Percentiles rank a stretch among this genome's conserved stretches.
Evolutionary conservation across 495 filamentous ascomycete genomes (phyloP).

Genomic region (Penicillium flavigenum): DNA sequence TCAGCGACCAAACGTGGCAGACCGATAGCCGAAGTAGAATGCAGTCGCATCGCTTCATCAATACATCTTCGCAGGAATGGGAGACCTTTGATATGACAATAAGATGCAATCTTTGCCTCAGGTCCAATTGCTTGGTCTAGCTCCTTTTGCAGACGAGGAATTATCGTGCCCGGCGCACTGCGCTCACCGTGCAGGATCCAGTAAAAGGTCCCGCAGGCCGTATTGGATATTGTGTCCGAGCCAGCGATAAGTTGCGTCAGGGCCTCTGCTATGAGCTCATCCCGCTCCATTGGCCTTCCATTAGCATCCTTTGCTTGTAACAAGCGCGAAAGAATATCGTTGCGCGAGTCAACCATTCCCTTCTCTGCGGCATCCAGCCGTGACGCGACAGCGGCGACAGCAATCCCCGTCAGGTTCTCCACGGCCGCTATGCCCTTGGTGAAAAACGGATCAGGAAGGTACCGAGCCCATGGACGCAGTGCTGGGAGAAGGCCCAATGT

Average conservation of each 20-base stretch:
- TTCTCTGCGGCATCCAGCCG: constrained; percentile 57
- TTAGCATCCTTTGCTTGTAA: constrained; percentile 76
- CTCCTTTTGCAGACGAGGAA: constrained; percentile 63
- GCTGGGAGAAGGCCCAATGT: constrained; percentile 38
- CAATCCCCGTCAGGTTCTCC: constrained; percentile 49
- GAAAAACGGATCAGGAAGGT: constrained; percentile 44
- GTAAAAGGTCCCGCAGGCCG: constrained; percentile 72
- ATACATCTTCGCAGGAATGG: constrained; percentile 71
- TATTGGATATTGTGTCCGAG: constrained; percentile 77
- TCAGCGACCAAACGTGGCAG: constrained; percentile 72
- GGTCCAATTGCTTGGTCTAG: constrained; percentile 61
- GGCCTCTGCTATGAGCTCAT: constrained; percentile 76
- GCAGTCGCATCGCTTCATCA: constrained; percentile 75
- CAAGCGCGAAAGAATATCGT: constrained; percentile 71
- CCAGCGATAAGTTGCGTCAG: constrained; percentile 81
- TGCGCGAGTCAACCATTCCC: constrained; percentile 41
- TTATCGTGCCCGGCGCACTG: constrained; percentile 54
- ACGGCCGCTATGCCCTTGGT: constrained; percentile 37
- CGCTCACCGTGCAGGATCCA: constrained; percentile 54
- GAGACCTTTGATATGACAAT: constrained; percentile 61
- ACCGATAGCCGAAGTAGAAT: constrained; percentile 76
- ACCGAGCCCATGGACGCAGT: constrained; percentile 37
- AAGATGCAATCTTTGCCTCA: constrained; percentile 55
- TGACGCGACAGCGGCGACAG: constrained; percentile 67
- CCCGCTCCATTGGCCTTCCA: constrained; percentile 61